phyloP scores from a whole-genome alignment of 352 stramenopile species.

The Aphanomyces invadans region DNA sequence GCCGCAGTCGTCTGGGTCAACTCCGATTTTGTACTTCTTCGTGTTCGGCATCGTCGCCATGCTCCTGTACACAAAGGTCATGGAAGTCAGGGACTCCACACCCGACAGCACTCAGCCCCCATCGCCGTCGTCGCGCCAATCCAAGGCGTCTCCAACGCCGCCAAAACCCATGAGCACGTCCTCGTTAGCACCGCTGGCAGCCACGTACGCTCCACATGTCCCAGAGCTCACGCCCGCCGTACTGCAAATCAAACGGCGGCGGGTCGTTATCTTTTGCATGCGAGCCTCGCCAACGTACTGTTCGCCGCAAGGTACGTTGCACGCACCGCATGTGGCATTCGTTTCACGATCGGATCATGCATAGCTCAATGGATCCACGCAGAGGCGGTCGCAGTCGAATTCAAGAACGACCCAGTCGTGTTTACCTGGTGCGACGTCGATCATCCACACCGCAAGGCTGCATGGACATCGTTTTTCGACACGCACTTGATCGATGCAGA shows the following conservation, averaged over 20 bases:
- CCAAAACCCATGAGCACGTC: background rate
- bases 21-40: background rate
- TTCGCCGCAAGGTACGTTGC: background rate
- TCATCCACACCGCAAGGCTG: background rate
- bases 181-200: slow-evolving; percentile 12
- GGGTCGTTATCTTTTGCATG: slow-evolving; percentile 21
- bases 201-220: slow-evolving; percentile 13
- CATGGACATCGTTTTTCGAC: slow-evolving; percentile 14
- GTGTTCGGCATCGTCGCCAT: slow-evolving; percentile 1
- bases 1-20: background rate
- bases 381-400: slow-evolving; percentile 57
- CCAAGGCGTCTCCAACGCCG: background rate
- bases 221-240: background rate
- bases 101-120: slow-evolving; percentile 3
- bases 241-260: background rate
- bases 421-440: slow-evolving; percentile 70
- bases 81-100: background rate
- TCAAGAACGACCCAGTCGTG: slow-evolving; percentile 60
- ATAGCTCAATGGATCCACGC: slow-evolving; percentile 45
- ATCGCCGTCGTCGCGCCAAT: background rate
- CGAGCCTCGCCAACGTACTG: slow-evolving; percentile 2
- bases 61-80: slow-evolving; percentile 9
- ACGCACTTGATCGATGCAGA: background rate
- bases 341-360: background rate
- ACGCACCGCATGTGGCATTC: background rate